Evolutionary conservation across 1,284 basidiomycete genomes (phyloP).

Genomic region (Sanghuangporus weigelae): DNA sequence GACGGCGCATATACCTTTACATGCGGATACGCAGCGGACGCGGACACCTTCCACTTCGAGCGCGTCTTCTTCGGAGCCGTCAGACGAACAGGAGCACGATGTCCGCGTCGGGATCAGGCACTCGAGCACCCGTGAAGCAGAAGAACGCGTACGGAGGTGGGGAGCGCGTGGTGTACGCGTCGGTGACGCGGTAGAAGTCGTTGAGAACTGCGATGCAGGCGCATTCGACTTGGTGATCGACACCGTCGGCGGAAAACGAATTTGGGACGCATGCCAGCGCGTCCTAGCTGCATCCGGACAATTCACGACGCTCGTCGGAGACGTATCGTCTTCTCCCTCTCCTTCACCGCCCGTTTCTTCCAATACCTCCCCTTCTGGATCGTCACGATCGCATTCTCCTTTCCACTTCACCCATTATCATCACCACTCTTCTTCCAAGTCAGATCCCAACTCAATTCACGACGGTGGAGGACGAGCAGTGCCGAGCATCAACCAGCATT

Average conservation of each 20-base stretch:
- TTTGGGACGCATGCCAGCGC: constrained; percentile 67
- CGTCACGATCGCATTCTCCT: not conserved
- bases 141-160: constrained; percentile 54
- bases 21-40: constrained; percentile 29
- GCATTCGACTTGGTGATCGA: constrained; percentile 76
- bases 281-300: constrained; percentile 49
- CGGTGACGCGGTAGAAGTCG: constrained; percentile 41
- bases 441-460: not conserved
- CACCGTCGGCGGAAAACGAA: constrained; percentile 68
- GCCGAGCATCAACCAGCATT: constrained; percentile 64
- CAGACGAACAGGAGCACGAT: constrained; percentile 6
- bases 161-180: constrained; percentile 53
- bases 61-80: constrained; percentile 15
- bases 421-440: not conserved
- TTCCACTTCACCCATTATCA: not conserved
- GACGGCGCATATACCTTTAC: constrained; percentile 55
- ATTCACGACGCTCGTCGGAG: constrained; percentile 75
- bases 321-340: constrained; percentile 25
- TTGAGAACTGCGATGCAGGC: constrained; percentile 54
- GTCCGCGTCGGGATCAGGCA: constrained; percentile 16
- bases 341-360: constrained; percentile 26
- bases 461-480: constrained; percentile 33
- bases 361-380: not conserved
- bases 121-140: constrained; percentile 30
- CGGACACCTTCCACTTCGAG: constrained; percentile 19